phyloP scores from a whole-genome alignment of 2,329 filamentous ascomycete species.

The Aspergillus jensenii region DNA sequence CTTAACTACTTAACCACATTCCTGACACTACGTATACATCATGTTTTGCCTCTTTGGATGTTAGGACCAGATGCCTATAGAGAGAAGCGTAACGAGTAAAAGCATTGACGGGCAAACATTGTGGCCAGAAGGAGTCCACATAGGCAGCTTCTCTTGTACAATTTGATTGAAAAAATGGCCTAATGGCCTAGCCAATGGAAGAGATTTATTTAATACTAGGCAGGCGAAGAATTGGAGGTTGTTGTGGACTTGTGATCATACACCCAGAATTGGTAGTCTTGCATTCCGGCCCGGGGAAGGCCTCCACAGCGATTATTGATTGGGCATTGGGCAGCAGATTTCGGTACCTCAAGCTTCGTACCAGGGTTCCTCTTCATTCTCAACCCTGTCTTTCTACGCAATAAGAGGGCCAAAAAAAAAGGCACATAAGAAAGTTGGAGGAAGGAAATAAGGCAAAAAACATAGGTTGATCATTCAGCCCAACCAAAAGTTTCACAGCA shows the following conservation, averaged over 20 bases:
- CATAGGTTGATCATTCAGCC: neutral
- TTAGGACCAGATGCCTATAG: no score
- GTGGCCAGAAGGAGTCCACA: no score
- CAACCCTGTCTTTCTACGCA: neutral
- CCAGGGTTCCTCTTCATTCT: conserved; percentile 5
- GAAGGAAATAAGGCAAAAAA: neutral
- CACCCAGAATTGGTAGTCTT: neutral
- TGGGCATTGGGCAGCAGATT: conserved; percentile 26
- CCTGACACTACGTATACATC: no score
- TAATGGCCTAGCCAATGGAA: neutral
- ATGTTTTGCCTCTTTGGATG: no score
- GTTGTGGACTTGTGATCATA: neutral
- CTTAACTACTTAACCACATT: neutral
- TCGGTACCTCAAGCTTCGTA: conserved; percentile 9
- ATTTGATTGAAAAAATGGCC: neutral
- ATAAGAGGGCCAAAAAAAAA: neutral
- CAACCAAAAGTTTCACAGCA: neutral
- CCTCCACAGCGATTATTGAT: conserved; percentile 10
- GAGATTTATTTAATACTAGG: neutral
- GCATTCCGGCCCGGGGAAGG: neutral
- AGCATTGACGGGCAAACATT: no score
- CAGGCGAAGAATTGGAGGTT: neutral
- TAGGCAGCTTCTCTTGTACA: no score
- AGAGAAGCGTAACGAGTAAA: no score
- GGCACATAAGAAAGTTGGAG: neutral